Conservation (phyloP, 176 grass and related monocot species). For the Eragrostis curvula region DNA sequence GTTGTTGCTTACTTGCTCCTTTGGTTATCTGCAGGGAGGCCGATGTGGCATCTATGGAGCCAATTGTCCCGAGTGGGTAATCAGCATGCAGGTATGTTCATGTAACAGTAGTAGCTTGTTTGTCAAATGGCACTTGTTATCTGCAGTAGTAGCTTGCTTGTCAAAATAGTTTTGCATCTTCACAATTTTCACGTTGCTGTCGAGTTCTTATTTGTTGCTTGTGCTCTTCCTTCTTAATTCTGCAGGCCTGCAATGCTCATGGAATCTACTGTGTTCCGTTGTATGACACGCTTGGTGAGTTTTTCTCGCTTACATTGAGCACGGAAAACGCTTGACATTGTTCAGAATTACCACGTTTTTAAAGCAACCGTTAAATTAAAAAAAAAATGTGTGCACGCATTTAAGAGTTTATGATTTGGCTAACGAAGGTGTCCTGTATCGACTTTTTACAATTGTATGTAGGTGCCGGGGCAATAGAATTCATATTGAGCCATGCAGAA, state of each 20-base stretch:
- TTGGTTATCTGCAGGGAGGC: constrained; percentile 57
- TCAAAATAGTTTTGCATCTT: not conserved
- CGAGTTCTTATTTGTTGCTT: constrained; percentile 7
- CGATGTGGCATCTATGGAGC: constrained; percentile 93
- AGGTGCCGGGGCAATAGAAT: constrained; percentile 92
- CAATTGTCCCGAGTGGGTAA: constrained; percentile 88
- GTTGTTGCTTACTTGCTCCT: not conserved
- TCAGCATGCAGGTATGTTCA: constrained; percentile 82
- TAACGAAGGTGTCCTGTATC: not conserved
- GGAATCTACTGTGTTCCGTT: constrained; percentile 93
- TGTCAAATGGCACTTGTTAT: not conserved
- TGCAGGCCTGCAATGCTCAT: constrained; percentile 93
- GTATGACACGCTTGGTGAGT: constrained; percentile 94
- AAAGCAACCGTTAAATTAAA: constrained; percentile 28
- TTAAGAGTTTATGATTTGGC: constrained; percentile 2
- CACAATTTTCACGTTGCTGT: not conserved
- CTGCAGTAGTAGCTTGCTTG: not conserved
- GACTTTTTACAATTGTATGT: constrained; percentile 47
- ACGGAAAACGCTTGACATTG: not conserved
- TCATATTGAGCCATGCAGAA: constrained; percentile 92
- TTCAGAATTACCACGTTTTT: constrained; percentile 17
- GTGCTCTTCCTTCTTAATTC: constrained; percentile 27
- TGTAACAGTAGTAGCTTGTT: not conserved
- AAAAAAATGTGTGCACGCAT: no score
- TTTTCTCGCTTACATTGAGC: constrained; percentile 24